Evolutionary conservation across 306 rosid species (phyloP).

Genomic region (Prunus mume): DNA sequence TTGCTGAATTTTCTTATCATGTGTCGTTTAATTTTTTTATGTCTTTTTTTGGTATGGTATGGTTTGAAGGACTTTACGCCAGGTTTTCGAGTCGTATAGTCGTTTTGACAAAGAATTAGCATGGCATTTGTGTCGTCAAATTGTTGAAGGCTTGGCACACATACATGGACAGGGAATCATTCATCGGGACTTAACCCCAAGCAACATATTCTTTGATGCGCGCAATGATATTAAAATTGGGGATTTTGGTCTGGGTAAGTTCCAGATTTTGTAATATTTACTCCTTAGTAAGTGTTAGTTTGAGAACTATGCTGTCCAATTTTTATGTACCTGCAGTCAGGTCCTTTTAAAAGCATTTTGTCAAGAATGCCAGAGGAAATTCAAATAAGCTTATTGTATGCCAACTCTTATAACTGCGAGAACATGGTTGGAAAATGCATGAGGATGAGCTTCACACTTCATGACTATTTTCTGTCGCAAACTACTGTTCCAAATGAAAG

Average conservation of each 20-base stretch:
- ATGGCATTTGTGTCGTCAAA: constrained; percentile 93
- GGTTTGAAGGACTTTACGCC: constrained; percentile 73
- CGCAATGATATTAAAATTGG: constrained; percentile 95
- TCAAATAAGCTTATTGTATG: neutral
- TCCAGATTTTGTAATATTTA: constrained; percentile 23
- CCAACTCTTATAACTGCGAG: neutral
- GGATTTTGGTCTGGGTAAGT: constrained; percentile 96
- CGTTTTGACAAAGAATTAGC: constrained; percentile 77
- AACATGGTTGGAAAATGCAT: neutral
- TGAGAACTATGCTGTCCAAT: neutral
- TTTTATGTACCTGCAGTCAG: neutral
- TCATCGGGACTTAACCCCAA: constrained; percentile 95
- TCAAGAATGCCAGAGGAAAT: neutral
- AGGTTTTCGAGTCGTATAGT: constrained; percentile 68
- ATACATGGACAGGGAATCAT: constrained; percentile 97
- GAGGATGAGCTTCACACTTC: neutral
- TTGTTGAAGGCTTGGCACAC: constrained; percentile 96
- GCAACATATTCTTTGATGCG: constrained; percentile 93
- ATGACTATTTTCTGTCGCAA: neutral
- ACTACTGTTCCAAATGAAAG: neutral
- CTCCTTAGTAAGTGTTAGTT: constrained; percentile 9
- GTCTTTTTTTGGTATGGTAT: neutral
- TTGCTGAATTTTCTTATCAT: constrained; percentile 4
- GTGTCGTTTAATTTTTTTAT: constrained; percentile 13
- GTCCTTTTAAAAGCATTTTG: neutral